phyloP scores from a whole-genome alignment of 2,329 filamentous ascomycete genomes.

The Cladobotryum protrusum region DNA sequence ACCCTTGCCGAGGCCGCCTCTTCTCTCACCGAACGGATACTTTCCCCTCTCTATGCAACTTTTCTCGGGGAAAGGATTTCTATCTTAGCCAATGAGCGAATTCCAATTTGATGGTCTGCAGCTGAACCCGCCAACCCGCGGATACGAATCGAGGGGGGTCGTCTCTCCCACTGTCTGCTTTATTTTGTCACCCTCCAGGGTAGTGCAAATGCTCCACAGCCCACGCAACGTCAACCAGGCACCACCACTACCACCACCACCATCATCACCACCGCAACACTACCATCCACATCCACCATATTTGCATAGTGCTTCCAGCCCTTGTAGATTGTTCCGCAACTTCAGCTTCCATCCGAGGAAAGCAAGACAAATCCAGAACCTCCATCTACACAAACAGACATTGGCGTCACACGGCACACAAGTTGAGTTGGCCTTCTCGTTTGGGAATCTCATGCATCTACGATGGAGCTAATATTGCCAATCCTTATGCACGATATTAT shows the following conservation, averaged over 20 bases:
- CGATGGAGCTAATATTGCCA: no score
- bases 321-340: no score
- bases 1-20: not conserved
- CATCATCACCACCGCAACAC: not conserved
- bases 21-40: not conserved
- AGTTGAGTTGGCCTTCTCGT: no score
- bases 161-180: not conserved
- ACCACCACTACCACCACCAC: not conserved
- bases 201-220: not conserved
- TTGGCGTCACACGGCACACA: no score
- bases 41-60: not conserved
- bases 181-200: slow-evolving; percentile 4
- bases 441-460: no score
- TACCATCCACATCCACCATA: no score
- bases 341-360: no score
- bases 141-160: not conserved
- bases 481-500: no score
- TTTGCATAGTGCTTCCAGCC: no score
- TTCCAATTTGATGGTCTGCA: not conserved
- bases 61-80: not conserved
- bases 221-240: not conserved
- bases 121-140: not conserved
- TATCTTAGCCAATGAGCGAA: not conserved
- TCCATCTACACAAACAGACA: no score
- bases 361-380: no score